These are phyloP conservation scores for Peniophora sp. DNA, from an alignment of 1,284 basidiomycete species.

Conservation along the genomic window DNA sequence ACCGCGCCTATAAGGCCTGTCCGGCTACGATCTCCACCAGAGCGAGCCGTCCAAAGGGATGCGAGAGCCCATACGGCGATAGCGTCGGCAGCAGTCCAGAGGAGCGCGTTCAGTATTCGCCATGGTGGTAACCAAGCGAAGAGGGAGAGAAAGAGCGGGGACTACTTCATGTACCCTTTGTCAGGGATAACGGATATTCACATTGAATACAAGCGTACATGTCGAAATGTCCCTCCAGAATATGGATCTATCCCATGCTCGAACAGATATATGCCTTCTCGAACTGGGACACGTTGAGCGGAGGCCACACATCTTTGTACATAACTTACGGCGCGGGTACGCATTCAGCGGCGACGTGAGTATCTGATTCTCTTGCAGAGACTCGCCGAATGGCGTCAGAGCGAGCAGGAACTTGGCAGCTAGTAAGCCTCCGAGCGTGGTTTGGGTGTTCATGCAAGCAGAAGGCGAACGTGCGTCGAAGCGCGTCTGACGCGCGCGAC, in stretches of 20 bases:
- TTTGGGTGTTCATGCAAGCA: no score
- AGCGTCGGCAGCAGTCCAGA: slow-evolving; percentile 71
- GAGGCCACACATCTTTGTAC: background rate
- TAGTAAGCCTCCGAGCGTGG: slow-evolving; percentile 17
- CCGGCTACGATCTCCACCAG: slow-evolving; percentile 32
- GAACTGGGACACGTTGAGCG: slow-evolving; percentile 41
- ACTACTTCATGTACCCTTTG: slow-evolving; percentile 35
- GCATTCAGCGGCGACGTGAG: slow-evolving; percentile 80
- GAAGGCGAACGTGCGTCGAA: no score
- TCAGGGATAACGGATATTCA: slow-evolving; percentile 2
- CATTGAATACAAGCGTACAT: slow-evolving; percentile 42
- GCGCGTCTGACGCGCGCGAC: no score
- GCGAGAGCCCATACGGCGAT: slow-evolving; percentile 61
- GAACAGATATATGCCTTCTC: slow-evolving; percentile 80
- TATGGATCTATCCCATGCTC: slow-evolving; percentile 75
- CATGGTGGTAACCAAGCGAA: slow-evolving; percentile 65
- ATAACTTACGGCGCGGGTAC: slow-evolving; percentile 41
- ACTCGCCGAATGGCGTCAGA: slow-evolving; percentile 34
- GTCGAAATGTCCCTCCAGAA: slow-evolving; percentile 75
- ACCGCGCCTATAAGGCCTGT: background rate
- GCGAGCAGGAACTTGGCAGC: slow-evolving; percentile 41
- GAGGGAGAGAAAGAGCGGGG: slow-evolving; percentile 72
- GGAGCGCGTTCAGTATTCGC: slow-evolving; percentile 35
- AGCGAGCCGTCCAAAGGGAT: slow-evolving; percentile 54
- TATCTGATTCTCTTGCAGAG: slow-evolving; percentile 60